Base-by-base conservation (phyloP, 1,139 yeast genomes). In the Candida dubliniensis region DNA sequence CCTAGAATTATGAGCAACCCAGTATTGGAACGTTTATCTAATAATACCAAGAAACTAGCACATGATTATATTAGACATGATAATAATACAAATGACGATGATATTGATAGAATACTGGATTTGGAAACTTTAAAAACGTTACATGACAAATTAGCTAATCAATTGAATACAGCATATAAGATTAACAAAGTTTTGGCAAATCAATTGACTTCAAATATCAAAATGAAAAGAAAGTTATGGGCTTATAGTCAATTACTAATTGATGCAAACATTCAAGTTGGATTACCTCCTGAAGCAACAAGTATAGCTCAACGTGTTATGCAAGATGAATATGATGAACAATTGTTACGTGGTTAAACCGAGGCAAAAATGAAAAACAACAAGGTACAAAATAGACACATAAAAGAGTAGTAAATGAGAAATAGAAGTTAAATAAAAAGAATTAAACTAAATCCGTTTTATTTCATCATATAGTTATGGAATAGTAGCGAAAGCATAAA, bases 181-280 rank as follows among this genome's bases (percentile, higher is more conserved):
- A 69, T 82, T 18, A 73, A 79, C 45, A 60, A 67, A 40, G 53
- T 76, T 12, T 69, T 84, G 32, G 69, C 70, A 11, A 54, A 54
- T 4, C 74, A 79, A 46, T 66, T 82, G 31, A 59, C 64, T 2
- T 52, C 55, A 4, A 57, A 72, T 7, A 63, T 70, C 10, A 53
- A 60, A 26, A 66, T 70, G 38, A 74, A 74, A 47, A 59, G 80
- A 41, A 63, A 64, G 39, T 61, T 74, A 36, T 81, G 87, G 84
- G 52, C 73, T 4, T 71, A 73, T 24, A 85, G 81, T 52, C 91
- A 87, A 57, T 53, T 70, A 27, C 58, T 84, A 23, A 55, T 86
- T 35, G 85, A 84, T 56, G 74, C 72, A 29, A 70, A 80, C 48
- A 56, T 76, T 24, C 55, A 60, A 40, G 49, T 69, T 13, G 74